A percentile compares a stretch with the other conserved stretches of the same genome.
These are phyloP conservation scores for Starmerella potacharoeniae DNA, from an alignment of 805 yeast genomes.

Conservation along the genomic window DNA sequence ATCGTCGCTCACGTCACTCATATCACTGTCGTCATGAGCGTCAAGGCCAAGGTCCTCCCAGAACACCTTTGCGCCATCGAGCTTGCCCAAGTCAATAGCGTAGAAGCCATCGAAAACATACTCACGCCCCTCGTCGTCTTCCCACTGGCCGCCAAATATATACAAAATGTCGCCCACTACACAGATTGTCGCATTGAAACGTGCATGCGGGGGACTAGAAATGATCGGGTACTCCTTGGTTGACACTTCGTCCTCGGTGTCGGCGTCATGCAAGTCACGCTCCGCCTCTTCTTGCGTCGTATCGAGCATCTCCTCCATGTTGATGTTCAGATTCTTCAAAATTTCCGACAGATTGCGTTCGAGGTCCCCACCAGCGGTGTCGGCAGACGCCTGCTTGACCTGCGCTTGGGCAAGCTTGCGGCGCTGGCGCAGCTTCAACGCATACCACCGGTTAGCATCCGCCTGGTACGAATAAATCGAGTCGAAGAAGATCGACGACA, in stretches of 20 bases:
- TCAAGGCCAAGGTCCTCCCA: slow-evolving; percentile 73
- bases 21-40: slow-evolving; percentile 25
- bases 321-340: slow-evolving; percentile 27
- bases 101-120: slow-evolving; percentile 75
- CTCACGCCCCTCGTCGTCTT: slow-evolving; percentile 68
- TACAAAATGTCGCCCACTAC: slow-evolving; percentile 75
- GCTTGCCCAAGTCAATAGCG: slow-evolving; percentile 68
- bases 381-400: slow-evolving; percentile 25
- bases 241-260: slow-evolving; percentile 30
- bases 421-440: slow-evolving; percentile 48
- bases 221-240: slow-evolving; percentile 44
- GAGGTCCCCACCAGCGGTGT: slow-evolving; percentile 56
- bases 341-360: slow-evolving; percentile 60
- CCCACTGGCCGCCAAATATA: slow-evolving; percentile 86
- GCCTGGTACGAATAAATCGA: slow-evolving; percentile 69
- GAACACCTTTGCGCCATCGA: slow-evolving; percentile 75
- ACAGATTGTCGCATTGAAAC: slow-evolving; percentile 77
- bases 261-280: slow-evolving; percentile 27
- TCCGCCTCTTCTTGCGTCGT: slow-evolving; percentile 33
- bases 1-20: slow-evolving; percentile 49
- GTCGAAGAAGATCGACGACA: slow-evolving; percentile 76
- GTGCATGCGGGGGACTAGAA: slow-evolving; percentile 66
- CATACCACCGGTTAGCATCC: slow-evolving; percentile 82
- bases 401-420: slow-evolving; percentile 36
- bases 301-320: slow-evolving; percentile 21